Conservation (phyloP, 768 basidiomycete genomes). For the Hortiboletus flavorubellus region DNA sequence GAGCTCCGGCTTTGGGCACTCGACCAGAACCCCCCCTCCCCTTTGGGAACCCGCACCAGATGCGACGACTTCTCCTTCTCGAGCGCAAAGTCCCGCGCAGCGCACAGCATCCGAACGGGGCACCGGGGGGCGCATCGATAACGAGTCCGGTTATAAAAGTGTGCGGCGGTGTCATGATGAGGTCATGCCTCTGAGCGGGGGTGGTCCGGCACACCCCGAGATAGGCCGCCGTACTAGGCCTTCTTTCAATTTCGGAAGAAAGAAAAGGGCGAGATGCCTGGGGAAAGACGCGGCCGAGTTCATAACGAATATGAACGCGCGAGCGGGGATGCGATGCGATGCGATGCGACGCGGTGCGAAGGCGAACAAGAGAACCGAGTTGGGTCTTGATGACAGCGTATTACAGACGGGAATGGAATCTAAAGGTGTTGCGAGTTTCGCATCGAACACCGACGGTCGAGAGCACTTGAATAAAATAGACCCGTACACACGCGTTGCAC, state of each 20-base stretch:
- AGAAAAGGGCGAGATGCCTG: no score
- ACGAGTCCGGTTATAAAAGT: no score
- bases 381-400: not conserved
- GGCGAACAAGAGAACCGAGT: no score
- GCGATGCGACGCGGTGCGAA: not conserved
- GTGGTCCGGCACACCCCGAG: no score
- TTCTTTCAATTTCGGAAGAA: no score
- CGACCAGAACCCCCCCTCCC: not conserved
- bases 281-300: no score
- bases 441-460: not conserved
- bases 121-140: not conserved
- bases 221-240: no score
- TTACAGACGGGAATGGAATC: not conserved
- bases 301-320: no score
- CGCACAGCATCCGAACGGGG: not conserved
- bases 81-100: not conserved
- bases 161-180: no score
- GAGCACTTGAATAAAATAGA: not conserved
- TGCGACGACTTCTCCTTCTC: no score
- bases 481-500: no score
- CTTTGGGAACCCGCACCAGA: not conserved
- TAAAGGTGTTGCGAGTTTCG: not conserved
- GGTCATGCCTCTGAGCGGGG: no score
- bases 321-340: not conserved
- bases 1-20: not conserved